Percentiles rank a stretch among this genome's conserved stretches.
phyloP scores from a whole-genome alignment of 2,329 filamentous ascomycete species.

The Sporothrix pallida region DNA sequence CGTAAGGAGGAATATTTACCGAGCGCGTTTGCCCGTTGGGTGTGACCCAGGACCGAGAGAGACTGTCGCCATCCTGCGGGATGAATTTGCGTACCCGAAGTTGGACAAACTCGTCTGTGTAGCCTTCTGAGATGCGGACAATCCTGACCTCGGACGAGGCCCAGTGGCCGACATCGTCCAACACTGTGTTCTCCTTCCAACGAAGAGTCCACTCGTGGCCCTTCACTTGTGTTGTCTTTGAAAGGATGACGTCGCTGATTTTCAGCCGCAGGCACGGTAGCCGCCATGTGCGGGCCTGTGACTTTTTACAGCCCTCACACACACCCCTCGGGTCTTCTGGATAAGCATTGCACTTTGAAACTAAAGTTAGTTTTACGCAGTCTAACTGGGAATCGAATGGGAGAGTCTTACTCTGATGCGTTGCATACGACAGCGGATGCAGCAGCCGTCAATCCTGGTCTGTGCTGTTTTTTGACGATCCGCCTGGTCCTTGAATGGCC shows the following conservation, averaged over 20 bases:
- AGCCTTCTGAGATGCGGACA: constrained; percentile 61
- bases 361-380: constrained; percentile 40
- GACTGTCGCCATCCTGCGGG: constrained; percentile 58
- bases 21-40: constrained; percentile 51
- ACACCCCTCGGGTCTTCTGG: constrained; percentile 53
- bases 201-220: constrained; percentile 65
- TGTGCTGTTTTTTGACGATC: constrained; percentile 61
- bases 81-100: constrained; percentile 61
- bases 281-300: constrained; percentile 57
- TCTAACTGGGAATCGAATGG: neutral
- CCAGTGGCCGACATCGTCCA: constrained; percentile 63
- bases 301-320: constrained; percentile 61
- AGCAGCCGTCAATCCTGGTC: constrained; percentile 63
- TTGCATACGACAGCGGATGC: constrained; percentile 66
- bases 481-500: constrained; percentile 60
- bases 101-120: constrained; percentile 54
- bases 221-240: constrained; percentile 64
- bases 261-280: constrained; percentile 66
- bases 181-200: constrained; percentile 60
- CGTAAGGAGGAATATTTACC: constrained; percentile 61
- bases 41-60: constrained; percentile 60
- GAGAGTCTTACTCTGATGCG: constrained; percentile 60
- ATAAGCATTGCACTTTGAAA: constrained; percentile 56
- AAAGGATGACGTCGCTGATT: constrained; percentile 63
- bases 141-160: constrained; percentile 56